Percentiles rank a stretch among this genome's conserved stretches.
phyloP scores from a whole-genome alignment of 805 yeast genomes.

The Spathaspora arborariae region DNA sequence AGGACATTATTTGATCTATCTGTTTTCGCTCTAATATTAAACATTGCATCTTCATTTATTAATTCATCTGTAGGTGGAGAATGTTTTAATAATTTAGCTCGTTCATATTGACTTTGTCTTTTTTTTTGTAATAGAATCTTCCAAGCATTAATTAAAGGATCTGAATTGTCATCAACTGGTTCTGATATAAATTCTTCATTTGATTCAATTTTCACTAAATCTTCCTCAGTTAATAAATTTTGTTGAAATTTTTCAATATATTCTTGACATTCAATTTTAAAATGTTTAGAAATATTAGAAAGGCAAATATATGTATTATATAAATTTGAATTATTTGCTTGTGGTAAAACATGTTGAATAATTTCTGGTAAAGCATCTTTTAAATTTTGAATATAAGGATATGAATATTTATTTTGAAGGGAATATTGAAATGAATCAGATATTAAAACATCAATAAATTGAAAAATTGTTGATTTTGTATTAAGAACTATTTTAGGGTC shows the following conservation, averaged over 20 bases:
- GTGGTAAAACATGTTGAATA: slow-evolving; percentile 32
- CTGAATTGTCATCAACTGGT: slow-evolving; percentile 13
- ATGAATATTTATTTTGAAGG: slow-evolving; percentile 30
- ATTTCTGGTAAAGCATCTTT: slow-evolving; percentile 33
- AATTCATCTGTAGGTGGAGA: slow-evolving; percentile 17
- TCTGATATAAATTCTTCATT: slow-evolving; percentile 30
- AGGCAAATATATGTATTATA: slow-evolving; percentile 34
- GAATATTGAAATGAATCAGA: slow-evolving; percentile 32
- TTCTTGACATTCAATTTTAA: slow-evolving; percentile 25
- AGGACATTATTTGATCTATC: slow-evolving; percentile 17
- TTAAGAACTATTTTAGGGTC: slow-evolving; percentile 50
- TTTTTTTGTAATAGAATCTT: slow-evolving; percentile 42
- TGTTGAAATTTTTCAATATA: slow-evolving; percentile 22
- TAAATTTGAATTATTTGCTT: slow-evolving; percentile 31
- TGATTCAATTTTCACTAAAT: slow-evolving; percentile 25
- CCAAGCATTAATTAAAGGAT: slow-evolving; percentile 42
- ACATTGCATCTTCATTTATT: slow-evolving; percentile 25
- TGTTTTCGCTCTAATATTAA: slow-evolving; percentile 20
- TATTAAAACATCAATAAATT: slow-evolving; percentile 63
- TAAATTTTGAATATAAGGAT: slow-evolving; percentile 35
- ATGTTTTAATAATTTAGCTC: slow-evolving; percentile 38
- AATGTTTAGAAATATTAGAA: slow-evolving; percentile 32
- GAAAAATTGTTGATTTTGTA: slow-evolving; percentile 61
- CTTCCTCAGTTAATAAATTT: slow-evolving; percentile 33
- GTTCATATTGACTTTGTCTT: slow-evolving; percentile 49